Evolutionary conservation across 371 early-diverging fungal species (phyloP), one percentile per base, ranked within the genome.

Genomic region (Mucor mucedo): DNA sequence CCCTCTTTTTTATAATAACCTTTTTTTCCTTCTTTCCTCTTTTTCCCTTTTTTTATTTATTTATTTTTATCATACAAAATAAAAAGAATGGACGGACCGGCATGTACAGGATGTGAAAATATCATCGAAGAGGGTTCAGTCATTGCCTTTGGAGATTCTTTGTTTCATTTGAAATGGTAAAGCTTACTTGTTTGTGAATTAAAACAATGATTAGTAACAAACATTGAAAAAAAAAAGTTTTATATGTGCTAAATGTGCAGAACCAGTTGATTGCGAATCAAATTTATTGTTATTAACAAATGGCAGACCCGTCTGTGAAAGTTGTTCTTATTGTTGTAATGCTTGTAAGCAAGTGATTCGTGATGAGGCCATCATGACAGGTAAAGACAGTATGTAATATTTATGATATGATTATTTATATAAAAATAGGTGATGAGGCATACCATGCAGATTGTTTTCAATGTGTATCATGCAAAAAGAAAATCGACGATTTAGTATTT

Each of bases 341-440:
- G 74, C 84, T 33, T 95, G 95, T 72, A 88, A 87, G 53, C 77
- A 88, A 69, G 83, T 88, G 9, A 95, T 94, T 55, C 83, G 86
- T 14, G 93, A 93, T 68, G 94, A 94, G 72, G 94, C 94, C 38
- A 89, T 94, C 42, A 91, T 91, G 78, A 95, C 94, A 39, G 91
- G 90, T 83, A 45, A 50, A 29, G 14, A 28, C 2, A 14, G 29
- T 40, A 38, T 28, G 47, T 32, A 42, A 27, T 47, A 30, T 50
- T 27, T 27, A 3, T 9, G 21, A 30, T 28, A 50, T 28, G 6
- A 13, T 39, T 8, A 55, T 39, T 29, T 13, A 44, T 47, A 14
- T 21, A 48, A 7, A 41, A 30, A 58, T 65, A 89, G 91, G 89
- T 11, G 89, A 92, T 45, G 91, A 90, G 48, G 88, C 93, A n/a